Percentiles rank a stretch among this genome's conserved stretches.
Conservation (phyloP, 2,329 filamentous ascomycete species). For the Coniella vitis region DNA sequence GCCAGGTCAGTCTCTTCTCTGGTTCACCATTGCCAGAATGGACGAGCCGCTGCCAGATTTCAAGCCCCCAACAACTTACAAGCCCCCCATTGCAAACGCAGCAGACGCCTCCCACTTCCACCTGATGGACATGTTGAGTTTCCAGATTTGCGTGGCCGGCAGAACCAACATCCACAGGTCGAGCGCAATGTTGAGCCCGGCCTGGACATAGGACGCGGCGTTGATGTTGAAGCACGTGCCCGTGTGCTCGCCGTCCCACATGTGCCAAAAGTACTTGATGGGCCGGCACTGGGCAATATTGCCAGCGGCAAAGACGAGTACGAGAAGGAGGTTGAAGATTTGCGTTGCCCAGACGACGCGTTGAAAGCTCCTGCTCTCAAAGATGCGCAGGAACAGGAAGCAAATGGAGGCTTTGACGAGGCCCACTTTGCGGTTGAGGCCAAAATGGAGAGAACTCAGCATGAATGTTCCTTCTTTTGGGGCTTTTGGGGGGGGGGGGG, state of each 20-base stretch:
- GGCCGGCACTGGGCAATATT: slow-evolving; percentile 26
- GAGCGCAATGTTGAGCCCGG: slow-evolving; percentile 33
- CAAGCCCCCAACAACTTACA: slow-evolving; percentile 3
- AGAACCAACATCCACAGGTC: slow-evolving; percentile 33
- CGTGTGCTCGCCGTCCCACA: slow-evolving; percentile 26
- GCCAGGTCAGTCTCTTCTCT: too few relatives aligned
- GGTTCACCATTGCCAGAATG: too few relatives aligned
- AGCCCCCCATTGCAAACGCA: slow-evolving; percentile 31
- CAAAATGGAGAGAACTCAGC: not conserved
- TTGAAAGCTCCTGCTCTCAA: slow-evolving; percentile 23
- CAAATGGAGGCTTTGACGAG: slow-evolving; percentile 30
- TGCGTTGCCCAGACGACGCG: slow-evolving; percentile 23
- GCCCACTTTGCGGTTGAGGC: slow-evolving; percentile 19
- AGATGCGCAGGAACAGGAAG: slow-evolving; percentile 30
- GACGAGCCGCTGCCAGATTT: too few relatives aligned
- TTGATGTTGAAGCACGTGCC: slow-evolving; percentile 27
- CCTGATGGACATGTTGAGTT: slow-evolving; percentile 31
- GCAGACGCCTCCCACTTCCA: slow-evolving; percentile 31
- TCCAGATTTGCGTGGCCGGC: slow-evolving; percentile 32
- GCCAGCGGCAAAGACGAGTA: slow-evolving; percentile 21
- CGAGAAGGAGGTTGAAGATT: slow-evolving; percentile 22
- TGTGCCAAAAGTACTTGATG: slow-evolving; percentile 23
- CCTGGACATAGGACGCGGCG: slow-evolving; percentile 28
- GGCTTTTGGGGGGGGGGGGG: too few relatives aligned
- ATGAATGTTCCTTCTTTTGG: not conserved